Conservation (phyloP, 106 monocot species). For the Gastrodia elata region DNA sequence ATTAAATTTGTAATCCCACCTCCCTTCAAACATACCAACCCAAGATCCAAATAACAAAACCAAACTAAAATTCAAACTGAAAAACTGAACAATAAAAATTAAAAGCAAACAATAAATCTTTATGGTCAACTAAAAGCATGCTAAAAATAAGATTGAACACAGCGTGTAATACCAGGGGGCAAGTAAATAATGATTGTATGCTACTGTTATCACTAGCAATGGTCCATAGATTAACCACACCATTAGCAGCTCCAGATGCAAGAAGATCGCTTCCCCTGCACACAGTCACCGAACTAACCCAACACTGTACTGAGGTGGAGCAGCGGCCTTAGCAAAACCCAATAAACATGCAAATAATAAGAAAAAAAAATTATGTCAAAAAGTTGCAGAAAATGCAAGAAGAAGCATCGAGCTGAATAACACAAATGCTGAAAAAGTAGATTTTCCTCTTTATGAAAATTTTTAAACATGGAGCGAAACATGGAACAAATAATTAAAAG, state of each 20-base stretch:
- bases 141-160: not conserved
- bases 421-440: not conserved
- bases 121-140: not conserved
- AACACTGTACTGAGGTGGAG: conserved; percentile 51
- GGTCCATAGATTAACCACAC: conserved; percentile 62
- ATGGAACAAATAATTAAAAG: not conserved
- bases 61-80: not conserved
- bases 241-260: conserved; percentile 95
- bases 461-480: not conserved
- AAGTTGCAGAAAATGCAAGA: not conserved
- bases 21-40: not conserved
- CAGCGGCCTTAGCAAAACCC: conserved; percentile 15
- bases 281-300: conserved; percentile 84
- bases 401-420: not conserved
- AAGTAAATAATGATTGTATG: conserved; percentile 58
- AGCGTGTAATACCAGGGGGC: conserved; percentile 43
- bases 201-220: conserved; percentile 43
- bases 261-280: conserved; percentile 90
- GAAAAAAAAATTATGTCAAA: not conserved
- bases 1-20: not conserved
- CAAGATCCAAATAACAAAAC: not conserved
- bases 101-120: not conserved
- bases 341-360: conserved; percentile 13
- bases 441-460: not conserved
- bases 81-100: not conserved